Evolutionary conservation across 352 stramenopile genomes (phyloP).

Genomic region (Globisporangium irregulare): DNA sequence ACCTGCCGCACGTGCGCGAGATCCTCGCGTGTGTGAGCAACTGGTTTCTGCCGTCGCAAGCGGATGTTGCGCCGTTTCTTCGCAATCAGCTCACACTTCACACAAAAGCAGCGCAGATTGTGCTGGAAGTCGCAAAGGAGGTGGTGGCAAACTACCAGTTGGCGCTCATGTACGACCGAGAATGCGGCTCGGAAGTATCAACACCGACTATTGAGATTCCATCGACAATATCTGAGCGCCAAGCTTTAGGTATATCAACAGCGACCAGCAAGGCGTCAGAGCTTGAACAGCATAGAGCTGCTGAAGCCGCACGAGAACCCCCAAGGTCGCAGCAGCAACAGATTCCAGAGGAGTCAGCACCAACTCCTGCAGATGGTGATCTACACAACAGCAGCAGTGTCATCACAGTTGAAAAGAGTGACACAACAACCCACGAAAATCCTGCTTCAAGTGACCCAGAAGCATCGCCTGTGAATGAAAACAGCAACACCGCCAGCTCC

Average conservation of each 20-base stretch:
- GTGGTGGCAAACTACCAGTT: conserved; percentile 59
- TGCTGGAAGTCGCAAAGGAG: conserved; percentile 48
- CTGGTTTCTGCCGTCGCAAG: conserved; percentile 57
- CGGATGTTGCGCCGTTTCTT: conserved; percentile 62
- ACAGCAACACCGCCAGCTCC: neutral
- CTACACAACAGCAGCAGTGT: neutral
- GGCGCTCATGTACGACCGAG: conserved; percentile 28
- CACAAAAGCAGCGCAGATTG: conserved; percentile 30
- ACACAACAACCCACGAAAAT: neutral
- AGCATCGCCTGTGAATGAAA: neutral
- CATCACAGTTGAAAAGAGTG: neutral
- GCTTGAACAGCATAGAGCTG: neutral
- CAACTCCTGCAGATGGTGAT: neutral
- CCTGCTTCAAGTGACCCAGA: no score
- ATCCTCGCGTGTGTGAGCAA: conserved; percentile 60
- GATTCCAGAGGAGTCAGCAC: neutral
- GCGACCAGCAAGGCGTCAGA: neutral
- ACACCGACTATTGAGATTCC: neutral
- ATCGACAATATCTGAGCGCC: neutral
- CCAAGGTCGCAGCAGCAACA: neutral
- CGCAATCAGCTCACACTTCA: conserved; percentile 30
- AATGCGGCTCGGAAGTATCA: neutral
- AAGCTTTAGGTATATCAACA: neutral
- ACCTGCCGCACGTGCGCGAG: conserved; percentile 59
- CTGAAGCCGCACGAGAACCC: neutral